A percentile compares a stretch with the other conserved stretches of the same genome.
These are phyloP conservation scores for Diphasiastrum complanatum DNA, from an alignment of 83 land plant genomes.

Conservation along the genomic window DNA sequence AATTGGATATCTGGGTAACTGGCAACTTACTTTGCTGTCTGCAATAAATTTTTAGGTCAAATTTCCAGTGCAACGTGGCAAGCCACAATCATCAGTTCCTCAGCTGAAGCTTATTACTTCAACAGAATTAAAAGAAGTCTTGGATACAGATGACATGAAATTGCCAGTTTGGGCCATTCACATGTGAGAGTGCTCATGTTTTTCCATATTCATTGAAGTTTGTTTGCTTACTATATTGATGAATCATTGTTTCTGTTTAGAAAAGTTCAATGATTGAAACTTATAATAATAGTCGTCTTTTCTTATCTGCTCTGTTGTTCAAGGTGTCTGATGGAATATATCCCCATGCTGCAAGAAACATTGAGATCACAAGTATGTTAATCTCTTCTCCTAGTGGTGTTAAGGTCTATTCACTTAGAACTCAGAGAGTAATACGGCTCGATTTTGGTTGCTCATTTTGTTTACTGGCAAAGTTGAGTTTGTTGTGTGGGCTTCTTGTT, in stretches of 20 bases:
- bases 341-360: constrained; percentile 59
- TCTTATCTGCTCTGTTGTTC: background rate
- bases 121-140: constrained; percentile 47
- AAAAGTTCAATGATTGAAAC: background rate
- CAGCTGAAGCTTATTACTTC: constrained; percentile 66
- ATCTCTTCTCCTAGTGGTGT: background rate
- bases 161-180: constrained; percentile 77
- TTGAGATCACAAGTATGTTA: constrained; percentile 56
- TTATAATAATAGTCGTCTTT: background rate
- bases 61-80: constrained; percentile 55
- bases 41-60: constrained; percentile 69
- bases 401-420: background rate
- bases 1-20: too few species aligned
- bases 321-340: constrained; percentile 95
- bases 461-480: background rate
- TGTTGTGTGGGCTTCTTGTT: constrained; percentile 1
- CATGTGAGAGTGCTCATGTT: constrained; percentile 48
- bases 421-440: background rate
- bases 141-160: constrained; percentile 74
- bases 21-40: too few species aligned
- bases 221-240: constrained; percentile 15
- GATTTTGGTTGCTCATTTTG: background rate
- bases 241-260: constrained; percentile 9
- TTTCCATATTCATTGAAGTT: constrained; percentile 5
- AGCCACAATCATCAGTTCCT: constrained; percentile 51